phyloP scores from a whole-genome alignment of 768 basidiomycete species.

The Collybia sordida region DNA sequence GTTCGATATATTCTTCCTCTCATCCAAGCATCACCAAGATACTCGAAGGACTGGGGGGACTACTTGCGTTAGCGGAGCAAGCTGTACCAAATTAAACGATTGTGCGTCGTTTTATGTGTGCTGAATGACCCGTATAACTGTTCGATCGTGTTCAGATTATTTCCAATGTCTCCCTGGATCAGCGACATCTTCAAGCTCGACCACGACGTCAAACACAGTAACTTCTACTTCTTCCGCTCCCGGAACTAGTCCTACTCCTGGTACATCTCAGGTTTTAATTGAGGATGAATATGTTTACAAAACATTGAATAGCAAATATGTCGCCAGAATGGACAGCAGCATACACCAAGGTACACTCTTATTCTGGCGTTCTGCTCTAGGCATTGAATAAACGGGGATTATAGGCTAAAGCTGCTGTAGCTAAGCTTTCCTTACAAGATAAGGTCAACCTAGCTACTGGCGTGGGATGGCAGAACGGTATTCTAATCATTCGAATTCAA shows the following conservation, averaged over 20 bases:
- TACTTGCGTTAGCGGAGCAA: conserved; percentile 42
- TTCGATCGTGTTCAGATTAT: conserved; percentile 32
- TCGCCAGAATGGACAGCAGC: conserved; percentile 56
- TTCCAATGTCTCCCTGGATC: conserved; percentile 49
- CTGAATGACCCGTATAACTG: background rate
- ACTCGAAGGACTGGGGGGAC: conserved; percentile 44
- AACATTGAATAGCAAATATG: conserved; percentile 27
- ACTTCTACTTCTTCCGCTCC: conserved; percentile 15
- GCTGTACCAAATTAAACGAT: conserved; percentile 43
- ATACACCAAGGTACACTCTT: conserved; percentile 43
- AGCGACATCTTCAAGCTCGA: conserved; percentile 21
- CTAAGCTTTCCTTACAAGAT: conserved; percentile 52
- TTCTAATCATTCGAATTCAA: background rate
- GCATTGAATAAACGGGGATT: background rate
- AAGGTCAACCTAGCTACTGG: conserved; percentile 56
- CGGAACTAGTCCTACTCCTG: too few species aligned
- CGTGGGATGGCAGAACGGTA: conserved; percentile 43
- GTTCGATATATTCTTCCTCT: background rate
- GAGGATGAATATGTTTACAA: too few species aligned
- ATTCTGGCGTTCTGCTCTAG: background rate
- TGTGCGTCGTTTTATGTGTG: conserved; percentile 28
- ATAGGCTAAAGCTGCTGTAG: conserved; percentile 48
- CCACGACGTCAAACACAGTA: conserved; percentile 21
- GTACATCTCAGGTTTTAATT: background rate
- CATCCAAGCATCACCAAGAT: background rate